A percentile compares a stretch with the other conserved stretches of the same genome.
phyloP scores from a whole-genome alignment of 176 grass and related monocot genomes.

The Puya raimondii region DNA sequence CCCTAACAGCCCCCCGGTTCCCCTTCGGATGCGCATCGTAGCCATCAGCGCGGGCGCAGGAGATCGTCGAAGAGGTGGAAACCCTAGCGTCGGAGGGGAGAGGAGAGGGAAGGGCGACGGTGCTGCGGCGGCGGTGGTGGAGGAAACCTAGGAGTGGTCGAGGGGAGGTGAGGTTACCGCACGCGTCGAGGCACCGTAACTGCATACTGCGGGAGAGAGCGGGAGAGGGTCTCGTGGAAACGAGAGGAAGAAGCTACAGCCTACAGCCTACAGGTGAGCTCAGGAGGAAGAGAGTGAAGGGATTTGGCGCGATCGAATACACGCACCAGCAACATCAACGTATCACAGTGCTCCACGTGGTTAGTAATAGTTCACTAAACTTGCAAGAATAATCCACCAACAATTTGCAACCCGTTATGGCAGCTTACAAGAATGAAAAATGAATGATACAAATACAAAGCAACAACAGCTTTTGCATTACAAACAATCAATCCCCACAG shows the following conservation, averaged over 20 bases:
- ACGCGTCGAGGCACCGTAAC: conserved; percentile 45
- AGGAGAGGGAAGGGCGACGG: background rate
- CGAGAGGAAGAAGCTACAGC: background rate
- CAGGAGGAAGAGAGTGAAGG: background rate
- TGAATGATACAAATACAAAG: too few species aligned
- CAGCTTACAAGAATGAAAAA: too few species aligned
- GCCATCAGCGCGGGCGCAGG: conserved; percentile 2
- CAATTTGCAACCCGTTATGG: too few species aligned
- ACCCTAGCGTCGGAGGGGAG: conserved; percentile 3
- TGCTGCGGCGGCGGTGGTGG: background rate
- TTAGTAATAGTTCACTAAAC: too few species aligned
- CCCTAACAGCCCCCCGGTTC: conserved; percentile 23
- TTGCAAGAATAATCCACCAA: too few species aligned
- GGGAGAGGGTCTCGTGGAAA: background rate
- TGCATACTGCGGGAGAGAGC: conserved; percentile 38
- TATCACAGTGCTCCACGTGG: too few species aligned
- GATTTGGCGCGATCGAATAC: background rate
- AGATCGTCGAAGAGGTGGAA: conserved; percentile 21
- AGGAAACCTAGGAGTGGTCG: background rate
- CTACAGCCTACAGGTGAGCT: background rate
- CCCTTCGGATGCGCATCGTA: background rate
- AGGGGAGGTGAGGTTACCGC: conserved; percentile 22
- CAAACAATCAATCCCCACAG: too few species aligned
- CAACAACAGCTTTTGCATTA: too few species aligned
- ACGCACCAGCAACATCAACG: background rate